Percentiles rank a stretch among this genome's conserved stretches.
Conservation (phyloP, 306 rosid genomes). For the Cucumis hystrix region DNA sequence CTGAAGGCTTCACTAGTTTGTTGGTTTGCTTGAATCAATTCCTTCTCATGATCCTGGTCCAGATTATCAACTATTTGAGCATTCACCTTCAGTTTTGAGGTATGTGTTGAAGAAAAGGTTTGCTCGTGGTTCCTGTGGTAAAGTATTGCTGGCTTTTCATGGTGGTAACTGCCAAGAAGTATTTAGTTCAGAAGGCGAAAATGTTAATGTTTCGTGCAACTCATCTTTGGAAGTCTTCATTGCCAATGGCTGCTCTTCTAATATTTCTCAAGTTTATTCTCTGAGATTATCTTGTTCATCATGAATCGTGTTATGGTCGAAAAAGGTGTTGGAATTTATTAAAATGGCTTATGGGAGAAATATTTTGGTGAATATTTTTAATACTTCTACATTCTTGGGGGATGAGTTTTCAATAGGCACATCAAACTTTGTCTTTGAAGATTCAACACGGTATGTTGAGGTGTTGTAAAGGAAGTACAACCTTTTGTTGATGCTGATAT, state of each 20-base stretch:
- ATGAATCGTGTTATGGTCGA: slow-evolving; percentile 97
- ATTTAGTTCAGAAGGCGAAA: no score
- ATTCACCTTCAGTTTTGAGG: slow-evolving; percentile 61
- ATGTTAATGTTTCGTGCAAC: no score
- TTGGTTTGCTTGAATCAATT: slow-evolving; percentile 77
- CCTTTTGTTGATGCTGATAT: no score
- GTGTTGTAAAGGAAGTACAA: no score
- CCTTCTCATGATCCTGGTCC: slow-evolving; percentile 66
- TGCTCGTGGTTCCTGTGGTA: slow-evolving; percentile 98
- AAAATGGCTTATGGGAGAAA: slow-evolving; percentile 87
- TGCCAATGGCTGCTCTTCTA: no score
- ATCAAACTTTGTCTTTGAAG: no score
- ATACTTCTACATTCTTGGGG: no score
- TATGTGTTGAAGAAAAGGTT: slow-evolving; percentile 70
- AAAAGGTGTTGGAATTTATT: slow-evolving; percentile 77
- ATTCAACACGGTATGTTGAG: no score
- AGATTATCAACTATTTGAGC: slow-evolving; percentile 46
- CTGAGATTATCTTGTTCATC: slow-evolving; percentile 41
- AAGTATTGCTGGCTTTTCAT: slow-evolving; percentile 92
- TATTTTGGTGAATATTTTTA: neutral
- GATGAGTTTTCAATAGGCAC: no score
- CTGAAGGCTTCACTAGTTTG: slow-evolving; percentile 70
- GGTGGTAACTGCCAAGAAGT: slow-evolving; percentile 34
- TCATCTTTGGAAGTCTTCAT: no score
- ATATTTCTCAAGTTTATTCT: no score